Base-by-base conservation (phyloP, 805 yeast species). In the Zygosaccharomyces bailii region DNA sequence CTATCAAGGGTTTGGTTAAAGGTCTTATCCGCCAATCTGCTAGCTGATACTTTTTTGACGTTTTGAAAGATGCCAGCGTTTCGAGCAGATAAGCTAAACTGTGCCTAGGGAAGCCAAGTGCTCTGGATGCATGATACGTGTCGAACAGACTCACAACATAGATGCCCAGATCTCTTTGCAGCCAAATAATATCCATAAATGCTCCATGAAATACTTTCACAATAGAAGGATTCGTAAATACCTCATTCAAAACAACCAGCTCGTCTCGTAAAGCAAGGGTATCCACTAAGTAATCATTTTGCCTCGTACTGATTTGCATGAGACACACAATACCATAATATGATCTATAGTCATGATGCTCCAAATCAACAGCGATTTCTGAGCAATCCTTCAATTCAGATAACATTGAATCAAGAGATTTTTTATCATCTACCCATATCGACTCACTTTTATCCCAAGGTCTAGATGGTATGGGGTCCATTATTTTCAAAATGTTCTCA, bases 1-100 rank as follows among this genome's bases (percentile, higher is more conserved):
- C 78, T 48, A 72, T 65, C 90, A 93, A 84, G 30, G 86, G 80
- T 7, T 70, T 63, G 1, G 86, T 76, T 41, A 93, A 68, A 0
- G 99, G 99, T 52, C 99, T 75, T 5, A 83, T 67, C 61, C 99
- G 78, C 99, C 99, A 93, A 65, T 93, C 99, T 1, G 98, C 96
- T 49, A 90, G 69, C 67, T 93, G 99, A 67, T 90, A 93, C 67
- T 90, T 86, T 58, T 93, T 93, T 10, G 96, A 86, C 0, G 99
- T 89, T 51, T 79, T 80, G 65, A 93, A 93, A 34, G 78, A 73
- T 2, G 93, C 96, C 64, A 74, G 87, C 19, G 74, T 74, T 57
- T 91, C 96, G 42, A 93, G 71, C 38, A 93, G 70, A 60, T 79
- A 87, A 0, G 97, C 96, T 42, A 93, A 73, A 39, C 96, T 83